phyloP scores from a whole-genome alignment of 1,284 basidiomycete species.

The Phlebopus sp. region DNA sequence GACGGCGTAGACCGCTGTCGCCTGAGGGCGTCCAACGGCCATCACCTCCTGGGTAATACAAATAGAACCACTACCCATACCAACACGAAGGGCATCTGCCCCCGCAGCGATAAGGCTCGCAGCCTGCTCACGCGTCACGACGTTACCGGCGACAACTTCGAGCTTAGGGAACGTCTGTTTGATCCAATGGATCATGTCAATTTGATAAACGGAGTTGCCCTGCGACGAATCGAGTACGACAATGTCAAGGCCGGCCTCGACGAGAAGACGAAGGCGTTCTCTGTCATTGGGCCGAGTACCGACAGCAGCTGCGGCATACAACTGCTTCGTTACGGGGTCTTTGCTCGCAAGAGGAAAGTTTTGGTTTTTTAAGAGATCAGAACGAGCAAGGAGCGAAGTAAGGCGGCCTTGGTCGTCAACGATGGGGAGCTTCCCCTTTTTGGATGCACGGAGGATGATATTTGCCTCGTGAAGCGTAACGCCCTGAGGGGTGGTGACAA shows the following conservation, averaged over 20 bases:
- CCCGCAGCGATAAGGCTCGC: constrained; percentile 92
- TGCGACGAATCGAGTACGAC: constrained; percentile 96
- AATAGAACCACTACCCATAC: constrained; percentile 98
- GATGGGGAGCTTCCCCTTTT: constrained; percentile 97
- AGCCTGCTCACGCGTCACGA: constrained; percentile 97
- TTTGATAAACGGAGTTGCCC: constrained; percentile 93
- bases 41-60: constrained; percentile 99
- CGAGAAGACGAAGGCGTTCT: constrained; percentile 82
- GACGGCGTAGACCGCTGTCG: constrained; percentile 93
- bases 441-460: constrained; percentile 91
- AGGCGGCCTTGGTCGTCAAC: constrained; percentile 76
- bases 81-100: constrained; percentile 91
- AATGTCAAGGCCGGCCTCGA: constrained; percentile 94
- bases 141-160: constrained; percentile 96
- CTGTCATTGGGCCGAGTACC: constrained; percentile 91
- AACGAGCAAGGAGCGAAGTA: constrained; percentile 88
- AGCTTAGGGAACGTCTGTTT: constrained; percentile 82
- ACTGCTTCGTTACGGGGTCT: constrained; percentile 89
- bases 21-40: constrained; percentile 98
- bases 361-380: constrained; percentile 97
- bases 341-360: constrained; percentile 96
- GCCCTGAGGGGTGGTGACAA: constrained; percentile 82
- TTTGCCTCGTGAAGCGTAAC: constrained; percentile 93
- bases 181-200: constrained; percentile 96
- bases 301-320: constrained; percentile 96